Percentiles rank a stretch among this genome's conserved stretches.
phyloP scores from a whole-genome alignment of 257 asterid species.

The Ehretia macrophylla region DNA sequence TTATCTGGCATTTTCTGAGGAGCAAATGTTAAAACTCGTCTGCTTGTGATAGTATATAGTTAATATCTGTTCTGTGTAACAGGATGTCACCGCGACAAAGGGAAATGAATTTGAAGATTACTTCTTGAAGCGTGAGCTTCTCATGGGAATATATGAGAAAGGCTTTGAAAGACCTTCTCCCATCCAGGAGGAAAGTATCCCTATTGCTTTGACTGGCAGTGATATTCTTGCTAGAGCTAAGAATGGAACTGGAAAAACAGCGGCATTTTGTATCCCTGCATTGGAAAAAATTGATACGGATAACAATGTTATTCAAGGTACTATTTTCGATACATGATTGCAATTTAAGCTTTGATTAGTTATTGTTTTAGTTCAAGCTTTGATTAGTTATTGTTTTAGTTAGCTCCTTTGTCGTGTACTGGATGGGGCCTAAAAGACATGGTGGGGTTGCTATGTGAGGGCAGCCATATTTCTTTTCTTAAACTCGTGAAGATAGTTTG shows the following conservation, averaged over 20 bases:
- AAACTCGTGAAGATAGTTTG: no score
- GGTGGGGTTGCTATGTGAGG: no score
- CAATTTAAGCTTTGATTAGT: background rate
- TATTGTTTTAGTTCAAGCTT: background rate
- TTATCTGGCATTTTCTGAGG: conserved; percentile 3
- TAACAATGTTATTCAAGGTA: conserved; percentile 66
- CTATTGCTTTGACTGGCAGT: conserved; percentile 76
- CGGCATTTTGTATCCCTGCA: conserved; percentile 78
- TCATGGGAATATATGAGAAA: conserved; percentile 85
- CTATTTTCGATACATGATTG: background rate
- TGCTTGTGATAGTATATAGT: no score
- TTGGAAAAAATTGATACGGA: conserved; percentile 77
- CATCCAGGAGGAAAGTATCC: conserved; percentile 84
- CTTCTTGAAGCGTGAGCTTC: conserved; percentile 77
- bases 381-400: background rate
- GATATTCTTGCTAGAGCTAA: conserved; percentile 83
- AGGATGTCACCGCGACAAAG: conserved; percentile 87
- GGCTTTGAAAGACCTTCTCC: conserved; percentile 85
- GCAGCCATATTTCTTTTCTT: no score
- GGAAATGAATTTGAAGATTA: conserved; percentile 89
- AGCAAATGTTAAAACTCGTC: no score
- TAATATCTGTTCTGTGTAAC: conserved; percentile 9
- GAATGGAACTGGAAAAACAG: conserved; percentile 87
- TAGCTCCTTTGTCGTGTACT: background rate
- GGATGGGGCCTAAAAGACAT: no score